Evolutionary conservation across 2,329 filamentous ascomycete species (phyloP), one percentile per base, ranked within the genome.

Genomic region (Alternaria triticina): DNA sequence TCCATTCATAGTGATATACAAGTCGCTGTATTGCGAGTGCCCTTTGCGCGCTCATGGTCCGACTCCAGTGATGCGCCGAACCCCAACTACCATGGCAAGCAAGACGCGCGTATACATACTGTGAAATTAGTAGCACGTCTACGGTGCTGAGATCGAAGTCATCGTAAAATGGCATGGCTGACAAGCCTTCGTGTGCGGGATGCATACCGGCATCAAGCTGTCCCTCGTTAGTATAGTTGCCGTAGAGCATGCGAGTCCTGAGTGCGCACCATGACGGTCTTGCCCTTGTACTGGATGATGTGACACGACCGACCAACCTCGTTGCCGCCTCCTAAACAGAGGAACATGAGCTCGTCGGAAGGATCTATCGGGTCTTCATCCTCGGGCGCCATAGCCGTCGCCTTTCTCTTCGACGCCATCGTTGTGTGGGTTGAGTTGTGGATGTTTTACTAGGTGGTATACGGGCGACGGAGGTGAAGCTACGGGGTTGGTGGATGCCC

Each of bases 241-340:
- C 12, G 13, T 22, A 6, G n/a, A 22, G 46, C 15, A 44, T 61
- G 28, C 20, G 46, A 33, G 9, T 22, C 13, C 11, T 25, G 28
- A 23, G 17, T 57, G 79, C 88, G 71, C 84, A 96, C 94, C 96
- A 99, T 99, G 71, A 99, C 93, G 6, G 95, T 98, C 82, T 99
- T 99, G 66, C 96, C 96, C 83, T 98, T 99, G 87, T 99, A 99
- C 77, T 98, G 94, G 64, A 99, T 90, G 73, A 99, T 97, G 79
- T 99, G 96, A 81, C 96, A 98, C 70, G 96, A 98, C 70, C 96
- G 88, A 57, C 96, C 96, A 66, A 99, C 96, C 82, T 99, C 96
- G 80, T 97, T 98, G 71, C 96, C 96, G 65, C 96, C 96, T 65
- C 96, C 96, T 40, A 99, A 84, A 74, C 93, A 96, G 58, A 97